A percentile compares a stretch with the other conserved stretches of the same genome.
Conservation (phyloP, 371 early-diverging fungal genomes). For the Mortierella polycephala region DNA sequence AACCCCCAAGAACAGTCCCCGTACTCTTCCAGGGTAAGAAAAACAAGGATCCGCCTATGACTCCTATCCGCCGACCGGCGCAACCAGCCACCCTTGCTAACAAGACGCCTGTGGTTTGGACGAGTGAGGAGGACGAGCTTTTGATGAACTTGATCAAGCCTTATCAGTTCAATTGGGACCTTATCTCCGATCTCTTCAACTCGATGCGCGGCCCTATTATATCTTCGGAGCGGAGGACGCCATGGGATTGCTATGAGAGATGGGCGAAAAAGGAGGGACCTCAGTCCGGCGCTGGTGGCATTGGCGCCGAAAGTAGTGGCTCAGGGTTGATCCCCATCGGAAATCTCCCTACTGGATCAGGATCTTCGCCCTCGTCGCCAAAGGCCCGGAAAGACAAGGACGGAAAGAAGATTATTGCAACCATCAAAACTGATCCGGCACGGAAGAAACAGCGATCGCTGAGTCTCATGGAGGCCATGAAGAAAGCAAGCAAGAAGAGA, state of each 20-base stretch:
- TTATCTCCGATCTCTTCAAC: conserved; percentile 71
- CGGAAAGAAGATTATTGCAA: conserved; percentile 38
- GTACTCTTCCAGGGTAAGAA: conserved; percentile 59
- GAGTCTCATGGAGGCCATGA: conserved; percentile 48
- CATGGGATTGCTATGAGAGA: conserved; percentile 75
- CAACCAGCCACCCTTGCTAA: conserved; percentile 36
- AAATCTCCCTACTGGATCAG: conserved; percentile 35
- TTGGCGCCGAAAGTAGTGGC: conserved; percentile 15
- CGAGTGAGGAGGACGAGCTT: conserved; percentile 75
- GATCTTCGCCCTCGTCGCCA: conserved; percentile 43
- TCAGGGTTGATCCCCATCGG: conserved; percentile 43
- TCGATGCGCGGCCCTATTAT: conserved; percentile 63
- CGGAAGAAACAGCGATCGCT: conserved; percentile 49
- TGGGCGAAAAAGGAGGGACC: conserved; percentile 60
- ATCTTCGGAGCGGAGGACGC: conserved; percentile 64
- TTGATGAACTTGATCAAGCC: conserved; percentile 66
- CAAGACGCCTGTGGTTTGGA: conserved; percentile 62
- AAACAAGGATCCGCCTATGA: conserved; percentile 58
- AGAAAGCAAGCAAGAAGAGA: conserved; percentile 42
- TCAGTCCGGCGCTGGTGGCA: conserved; percentile 18
- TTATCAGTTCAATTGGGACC: conserved; percentile 76
- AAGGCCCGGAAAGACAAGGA: conserved; percentile 55
- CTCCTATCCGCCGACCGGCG: conserved; percentile 59
- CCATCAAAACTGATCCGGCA: conserved; percentile 40
- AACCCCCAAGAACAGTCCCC: conserved; percentile 44